phyloP scores from a whole-genome alignment of 2,329 filamentous ascomycete species.

The Chrysoporthe austroafricana region DNA sequence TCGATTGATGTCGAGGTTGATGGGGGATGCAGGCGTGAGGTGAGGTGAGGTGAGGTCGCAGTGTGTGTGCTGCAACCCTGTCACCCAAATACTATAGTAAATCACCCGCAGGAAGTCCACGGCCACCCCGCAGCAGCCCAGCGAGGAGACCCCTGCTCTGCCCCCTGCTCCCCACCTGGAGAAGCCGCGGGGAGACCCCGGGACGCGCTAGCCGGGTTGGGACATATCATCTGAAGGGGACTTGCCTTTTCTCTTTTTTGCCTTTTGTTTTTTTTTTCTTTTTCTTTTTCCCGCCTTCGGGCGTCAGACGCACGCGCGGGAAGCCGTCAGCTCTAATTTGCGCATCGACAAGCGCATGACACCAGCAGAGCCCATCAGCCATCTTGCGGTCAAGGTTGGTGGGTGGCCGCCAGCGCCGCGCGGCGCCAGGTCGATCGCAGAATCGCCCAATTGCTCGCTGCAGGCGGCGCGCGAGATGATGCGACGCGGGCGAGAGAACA shows the following conservation, averaged over 20 bases:
- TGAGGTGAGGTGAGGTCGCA: neutral
- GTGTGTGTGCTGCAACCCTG: neutral
- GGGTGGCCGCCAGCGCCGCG: neutral
- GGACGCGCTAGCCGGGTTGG: neutral
- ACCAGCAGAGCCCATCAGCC: neutral
- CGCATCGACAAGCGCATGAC: neutral
- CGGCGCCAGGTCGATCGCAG: neutral
- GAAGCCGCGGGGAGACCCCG: neutral
- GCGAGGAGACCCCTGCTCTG: neutral
- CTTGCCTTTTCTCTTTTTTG: neutral
- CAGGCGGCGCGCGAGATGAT: neutral
- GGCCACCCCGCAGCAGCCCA: neutral
- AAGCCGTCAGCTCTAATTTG: neutral
- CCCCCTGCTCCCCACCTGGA: no score
- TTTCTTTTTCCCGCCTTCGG: neutral
- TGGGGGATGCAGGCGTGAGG: neutral
- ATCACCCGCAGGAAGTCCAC: neutral
- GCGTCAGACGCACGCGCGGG: neutral
- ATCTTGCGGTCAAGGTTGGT: neutral
- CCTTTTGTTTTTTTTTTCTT: no score
- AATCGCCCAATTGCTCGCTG: neutral
- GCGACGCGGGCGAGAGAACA: neutral
- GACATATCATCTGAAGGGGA: neutral
- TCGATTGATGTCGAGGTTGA: neutral
- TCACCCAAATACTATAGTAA: no score